A percentile compares a stretch with the other conserved stretches of the same genome.
Conservation (phyloP, 352 stramenopile genomes). For the Globisporangium splendens region DNA sequence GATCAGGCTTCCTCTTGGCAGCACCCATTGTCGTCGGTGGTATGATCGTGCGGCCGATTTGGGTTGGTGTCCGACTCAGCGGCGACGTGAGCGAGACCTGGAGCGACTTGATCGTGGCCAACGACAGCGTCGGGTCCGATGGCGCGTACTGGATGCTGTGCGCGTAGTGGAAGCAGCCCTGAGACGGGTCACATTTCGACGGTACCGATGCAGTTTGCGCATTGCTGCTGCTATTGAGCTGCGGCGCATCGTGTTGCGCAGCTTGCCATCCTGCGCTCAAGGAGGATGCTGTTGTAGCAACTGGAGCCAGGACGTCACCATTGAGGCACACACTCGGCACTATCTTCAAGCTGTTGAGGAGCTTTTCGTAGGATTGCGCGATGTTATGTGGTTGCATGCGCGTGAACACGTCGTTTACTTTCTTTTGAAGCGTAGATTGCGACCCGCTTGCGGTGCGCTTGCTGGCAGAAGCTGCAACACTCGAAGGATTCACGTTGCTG, state of each 20-base stretch:
- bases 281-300: conserved; percentile 12
- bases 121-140: conserved; percentile 21
- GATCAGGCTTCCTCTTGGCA: conserved; percentile 11
- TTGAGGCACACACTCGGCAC: conserved; percentile 35
- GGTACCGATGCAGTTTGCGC: too few relatives aligned
- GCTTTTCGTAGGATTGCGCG: conserved; percentile 50
- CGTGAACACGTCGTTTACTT: conserved; percentile 47
- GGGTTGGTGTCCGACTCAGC: conserved; percentile 11
- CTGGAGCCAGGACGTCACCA: conserved; percentile 21
- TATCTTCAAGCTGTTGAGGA: conserved; percentile 26
- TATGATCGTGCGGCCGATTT: conserved; percentile 8
- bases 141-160: conserved; percentile 26
- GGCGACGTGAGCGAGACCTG: conserved; percentile 20
- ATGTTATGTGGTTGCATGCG: conserved; percentile 52
- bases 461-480: neutral
- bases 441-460: neutral
- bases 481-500: neutral
- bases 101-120: conserved; percentile 25
- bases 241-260: conserved; percentile 8
- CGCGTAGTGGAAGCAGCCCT: conserved; percentile 34
- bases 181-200: conserved; percentile 17
- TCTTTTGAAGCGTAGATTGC: conserved; percentile 20
- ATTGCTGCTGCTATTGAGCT: too few relatives aligned
- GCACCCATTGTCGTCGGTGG: too few relatives aligned
- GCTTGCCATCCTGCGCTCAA: conserved; percentile 16